These are phyloP conservation scores for Blastobotrys serpentis DNA, from an alignment of 1,139 yeast genomes.

Conservation along the genomic window DNA sequence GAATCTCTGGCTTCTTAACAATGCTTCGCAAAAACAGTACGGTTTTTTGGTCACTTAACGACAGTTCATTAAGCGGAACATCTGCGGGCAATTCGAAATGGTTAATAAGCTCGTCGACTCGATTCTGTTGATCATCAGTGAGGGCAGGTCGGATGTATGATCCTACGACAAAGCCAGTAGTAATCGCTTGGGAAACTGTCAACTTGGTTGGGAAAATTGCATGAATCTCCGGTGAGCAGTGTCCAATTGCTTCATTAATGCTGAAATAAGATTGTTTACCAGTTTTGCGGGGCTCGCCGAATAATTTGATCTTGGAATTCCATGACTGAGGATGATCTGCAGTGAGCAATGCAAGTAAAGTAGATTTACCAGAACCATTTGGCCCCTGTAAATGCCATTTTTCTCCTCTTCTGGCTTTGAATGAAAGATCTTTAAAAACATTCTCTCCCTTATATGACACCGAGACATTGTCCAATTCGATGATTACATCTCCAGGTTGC, in stretches of 20 bases:
- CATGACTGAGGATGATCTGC: slow-evolving; percentile 98
- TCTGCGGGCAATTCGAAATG: slow-evolving; percentile 40
- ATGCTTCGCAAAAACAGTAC: slow-evolving; percentile 73
- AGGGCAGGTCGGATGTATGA: slow-evolving; percentile 49
- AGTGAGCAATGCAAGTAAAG: slow-evolving; percentile 75
- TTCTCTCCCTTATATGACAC: slow-evolving; percentile 65
- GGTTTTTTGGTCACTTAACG: slow-evolving; percentile 75
- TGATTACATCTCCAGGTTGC: slow-evolving; percentile 49
- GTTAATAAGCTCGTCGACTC: slow-evolving; percentile 36
- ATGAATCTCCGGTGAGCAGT: slow-evolving; percentile 89
- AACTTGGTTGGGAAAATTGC: slow-evolving; percentile 64
- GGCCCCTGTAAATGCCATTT: slow-evolving; percentile 88
- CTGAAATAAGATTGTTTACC: slow-evolving; percentile 78
- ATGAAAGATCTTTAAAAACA: slow-evolving; percentile 57
- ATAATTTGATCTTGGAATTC: slow-evolving; percentile 64
- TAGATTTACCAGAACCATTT: slow-evolving; percentile 93
- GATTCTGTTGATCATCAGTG: slow-evolving; percentile 37
- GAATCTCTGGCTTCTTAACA: slow-evolving; percentile 68
- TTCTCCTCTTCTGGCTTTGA: slow-evolving; percentile 70
- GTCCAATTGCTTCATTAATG: slow-evolving; percentile 77
- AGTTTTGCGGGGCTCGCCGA: slow-evolving; percentile 67
- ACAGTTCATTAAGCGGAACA: slow-evolving; percentile 50
- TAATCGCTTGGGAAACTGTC: slow-evolving; percentile 56
- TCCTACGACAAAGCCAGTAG: slow-evolving; percentile 76
- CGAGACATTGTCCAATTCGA: slow-evolving; percentile 63